Evolutionary conservation across 768 basidiomycete species (phyloP).

Genomic region (Coprinopsis strossmayeri): DNA sequence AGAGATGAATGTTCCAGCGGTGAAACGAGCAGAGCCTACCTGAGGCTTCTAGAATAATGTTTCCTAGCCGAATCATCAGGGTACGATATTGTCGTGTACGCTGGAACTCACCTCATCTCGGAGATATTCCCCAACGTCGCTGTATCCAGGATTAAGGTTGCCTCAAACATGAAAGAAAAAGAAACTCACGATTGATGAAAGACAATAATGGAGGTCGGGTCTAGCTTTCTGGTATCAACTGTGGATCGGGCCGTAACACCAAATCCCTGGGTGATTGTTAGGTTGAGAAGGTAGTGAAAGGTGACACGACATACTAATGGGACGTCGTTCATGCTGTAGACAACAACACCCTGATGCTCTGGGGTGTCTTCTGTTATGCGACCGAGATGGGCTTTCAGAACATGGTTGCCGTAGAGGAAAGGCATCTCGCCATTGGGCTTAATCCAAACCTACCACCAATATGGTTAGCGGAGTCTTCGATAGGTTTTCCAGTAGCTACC

Average conservation of each 20-base stretch:
- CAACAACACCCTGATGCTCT: constrained; percentile 96
- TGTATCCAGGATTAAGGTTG: constrained; percentile 23
- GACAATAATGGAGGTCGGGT: constrained; percentile 94
- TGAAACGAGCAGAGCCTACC: background rate
- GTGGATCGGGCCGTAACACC: constrained; percentile 96
- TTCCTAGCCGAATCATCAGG: constrained; percentile 38
- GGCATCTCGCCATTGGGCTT: constrained; percentile 99
- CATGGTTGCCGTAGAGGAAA: constrained; percentile 97
- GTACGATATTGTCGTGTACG: constrained; percentile 13
- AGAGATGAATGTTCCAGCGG: no score
- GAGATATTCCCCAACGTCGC: constrained; percentile 97
- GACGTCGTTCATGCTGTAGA: constrained; percentile 93
- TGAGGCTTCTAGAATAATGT: constrained; percentile 56
- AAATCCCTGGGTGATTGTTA: constrained; percentile 63
- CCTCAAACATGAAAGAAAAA: constrained; percentile 9
- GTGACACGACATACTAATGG: constrained; percentile 60
- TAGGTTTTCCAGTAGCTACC: constrained; percentile 33
- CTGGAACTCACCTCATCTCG: constrained; percentile 73
- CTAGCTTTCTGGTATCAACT: constrained; percentile 91
- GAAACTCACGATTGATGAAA: constrained; percentile 90
- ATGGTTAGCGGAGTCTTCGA: background rate
- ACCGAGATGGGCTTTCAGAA: constrained; percentile 97
- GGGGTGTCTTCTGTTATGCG: constrained; percentile 98
- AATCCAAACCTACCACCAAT: constrained; percentile 78
- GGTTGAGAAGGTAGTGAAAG: background rate